Evolutionary conservation across 2,329 filamentous ascomycete species (phyloP), one percentile per base, ranked within the genome.

Genomic region (Tolypocladium tundrense): DNA sequence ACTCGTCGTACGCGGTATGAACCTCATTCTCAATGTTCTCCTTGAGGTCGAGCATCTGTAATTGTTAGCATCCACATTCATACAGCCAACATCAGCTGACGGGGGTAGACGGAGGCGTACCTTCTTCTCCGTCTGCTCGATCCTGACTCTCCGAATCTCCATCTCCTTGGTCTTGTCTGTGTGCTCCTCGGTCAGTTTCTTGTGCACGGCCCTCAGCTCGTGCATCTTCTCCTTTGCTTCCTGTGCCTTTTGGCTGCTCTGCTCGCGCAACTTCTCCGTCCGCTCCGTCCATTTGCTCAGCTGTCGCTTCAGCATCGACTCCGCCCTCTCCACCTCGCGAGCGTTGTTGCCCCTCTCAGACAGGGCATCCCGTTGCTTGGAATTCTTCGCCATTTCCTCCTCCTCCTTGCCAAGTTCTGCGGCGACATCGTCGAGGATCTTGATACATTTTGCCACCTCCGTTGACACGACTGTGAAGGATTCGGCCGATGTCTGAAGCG

Each of bases 41-140:
- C 70, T 97, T 97, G 65, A 99, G 81, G 73, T 99, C 94, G 53
- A 88, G 86, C 93, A 97, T 99, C 92, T 97, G 62, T 40, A n/a
- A 21, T 43, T 7, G n/a, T 45, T 0, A 58, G 52, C 59, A 69
- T 60, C 67, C 64, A 48, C 60, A 24, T 37, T n/a, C 9, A 45
- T 14, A 24, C 1, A 33, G 21, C 16, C 8, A 59, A 35, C 27
- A 24, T 33, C 33, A 13, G 24, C 2, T 9, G 10, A 21, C 24
- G 48, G 9, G 9, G 31, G 4, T 52, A 19, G 11, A 52, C 4
- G 2, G 35, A 21, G 39, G 58, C 63, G 57, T 78, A 91, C 91
- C 89, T 97, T 97, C 78, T 97, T 97, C 81, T 97, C 93, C 10
- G 91, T 96, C 77, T 97, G 91, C 75, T 99, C 94, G 62, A 99